Base-by-base conservation (phyloP, 805 yeast species). In the Allodekkera sacchari region DNA sequence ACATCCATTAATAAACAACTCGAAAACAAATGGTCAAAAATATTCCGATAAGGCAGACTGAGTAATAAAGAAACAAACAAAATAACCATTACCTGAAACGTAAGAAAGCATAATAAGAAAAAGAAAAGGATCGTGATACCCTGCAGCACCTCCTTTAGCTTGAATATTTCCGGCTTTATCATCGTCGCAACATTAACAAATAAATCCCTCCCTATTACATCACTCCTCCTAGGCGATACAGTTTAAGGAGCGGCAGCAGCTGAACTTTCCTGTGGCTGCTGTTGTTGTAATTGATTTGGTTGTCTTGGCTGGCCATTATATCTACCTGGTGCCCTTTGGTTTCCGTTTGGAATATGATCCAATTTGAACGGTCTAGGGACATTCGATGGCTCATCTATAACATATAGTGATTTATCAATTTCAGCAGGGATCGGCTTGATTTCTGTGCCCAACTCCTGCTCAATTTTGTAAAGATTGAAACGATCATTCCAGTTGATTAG, bases 401-500 rank as follows among this genome's bases (percentile, higher is more conserved):
- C 97, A 52, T 92, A 92, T 45, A 92, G 68, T 10, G 80, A 69
- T 58, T 76, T 79, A 62, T 92, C 97, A 49, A 92, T 92, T 31
- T 75, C 74, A n/a, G 85, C 78, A 23, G 98, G 98, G 45, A 92
- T 92, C 38, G 97, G 96, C 54, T 83, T 84, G 59, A 92, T 92
- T 55, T 92, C 97, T 13, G 96, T 89, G 22, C 96, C 96, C 44
- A 92, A 73, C 61, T 89, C 97, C 61, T 89, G 95, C 61, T 92
- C 98, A 48, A 92, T 88, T 59, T 83, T 84, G 62, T 87, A 89
- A 51, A 92, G 68, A 53, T 83, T 84, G 62, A 83, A 87, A 55
- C 97, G 76, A 57, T 92, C 98, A 51, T 87, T 78, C 96, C 96
- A 89, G 58, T 88, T 84, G 65, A 92, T 85, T 50, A 92, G 73